Evolutionary conservation across 176 grass and related monocot genomes (phyloP), one percentile per base, ranked within the genome.

Genomic region (Guadua angustifolia): DNA sequence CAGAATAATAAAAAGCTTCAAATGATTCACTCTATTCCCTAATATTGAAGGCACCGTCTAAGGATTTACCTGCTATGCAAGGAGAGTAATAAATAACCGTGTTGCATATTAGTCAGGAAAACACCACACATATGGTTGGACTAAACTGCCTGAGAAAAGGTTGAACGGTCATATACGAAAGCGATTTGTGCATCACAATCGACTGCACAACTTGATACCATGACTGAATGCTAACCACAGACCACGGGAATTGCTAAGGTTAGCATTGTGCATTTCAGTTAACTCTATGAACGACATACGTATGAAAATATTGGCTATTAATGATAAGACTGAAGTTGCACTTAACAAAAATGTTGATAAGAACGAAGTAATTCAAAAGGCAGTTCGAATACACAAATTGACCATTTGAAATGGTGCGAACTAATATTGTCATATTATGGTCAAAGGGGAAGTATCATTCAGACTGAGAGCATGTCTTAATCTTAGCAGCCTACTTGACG

Each of bases 1-100:
- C 4, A 36, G 35, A 36, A 36, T 4, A 36, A 36, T 36, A 36
- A 36, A 36, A 36, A 3, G 35, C 35, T 73, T 79, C 66, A 32
- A 21, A 24, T 42, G 47, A 63, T 44, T 73, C 63, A 79, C 21
- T 13, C 33, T 18, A 9, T 80, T 80, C 14, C 67, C 67, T 53
- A 44, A 65, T 22, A 55, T 18, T 38, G 53, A 83, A 78, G 64
- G 33, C 84, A 62, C 29, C 75, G 51, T 70, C 4, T 36, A 70
- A 75, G 26, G 19, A 10, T 59, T 58, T 59, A 11, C 7, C 56
- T 24, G 2, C n/a, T 59, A 24, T 12, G 56, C 56, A 24, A 59
- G n/a, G n/a, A 12, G 21, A 12, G 21, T 57, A 2, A n/a, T 7
- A 19, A 19, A 53, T 53, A 7, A 6, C 51, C 6, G 17, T 7